Base-by-base conservation (phyloP, 2,329 filamentous ascomycete species). In the Plectosphaerella cucumerina region DNA sequence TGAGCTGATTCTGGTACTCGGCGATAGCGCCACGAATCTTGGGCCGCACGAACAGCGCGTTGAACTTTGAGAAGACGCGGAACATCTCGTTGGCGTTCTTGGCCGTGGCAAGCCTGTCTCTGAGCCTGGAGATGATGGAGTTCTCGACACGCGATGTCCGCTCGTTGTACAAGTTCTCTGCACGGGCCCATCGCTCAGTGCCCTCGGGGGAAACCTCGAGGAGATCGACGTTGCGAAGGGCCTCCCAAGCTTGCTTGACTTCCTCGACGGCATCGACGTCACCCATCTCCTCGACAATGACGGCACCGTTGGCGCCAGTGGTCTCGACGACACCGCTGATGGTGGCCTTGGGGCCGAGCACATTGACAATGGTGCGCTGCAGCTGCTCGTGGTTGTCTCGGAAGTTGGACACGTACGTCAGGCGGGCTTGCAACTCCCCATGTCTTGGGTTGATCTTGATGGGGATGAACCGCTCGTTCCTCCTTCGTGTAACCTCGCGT, bases 1-100 rank as follows among this genome's bases (percentile, higher is more conserved):
- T 96, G 33, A 99, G 84, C 69, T 97, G 92, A 5, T 93, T 94
- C 69, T 99, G 94, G 66, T 99, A 99, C 71, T 99, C 93, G 42
- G 91, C 89, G 63, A 99, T 99, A 50, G 94, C 95, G 59, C 95
- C 92, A 58, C 94, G 87, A 71, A 99, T 97, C 78, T 99, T 99
- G n/a, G 94, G 94, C 53, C 94, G 85, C 51, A 99, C 93, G 60
- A 99, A 96, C 26, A 99, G 85, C 2, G 94, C 94, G 66, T 99
- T 99, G 81, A 99, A 99, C 67, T 97, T 97, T 49, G 94, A 97
- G 68, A 99, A 99, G 55, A 99, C 94, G 50, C 95, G 89, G 69
- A 99, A 99, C 94, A 99, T 99, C 71, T 99, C 95, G 65, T 96
- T 97, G 39, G 94, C 94, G 55, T 91, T 96, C 77, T 96, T 97